phyloP scores from a whole-genome alignment of 805 yeast species.

The Yarrowia alimentaria region DNA sequence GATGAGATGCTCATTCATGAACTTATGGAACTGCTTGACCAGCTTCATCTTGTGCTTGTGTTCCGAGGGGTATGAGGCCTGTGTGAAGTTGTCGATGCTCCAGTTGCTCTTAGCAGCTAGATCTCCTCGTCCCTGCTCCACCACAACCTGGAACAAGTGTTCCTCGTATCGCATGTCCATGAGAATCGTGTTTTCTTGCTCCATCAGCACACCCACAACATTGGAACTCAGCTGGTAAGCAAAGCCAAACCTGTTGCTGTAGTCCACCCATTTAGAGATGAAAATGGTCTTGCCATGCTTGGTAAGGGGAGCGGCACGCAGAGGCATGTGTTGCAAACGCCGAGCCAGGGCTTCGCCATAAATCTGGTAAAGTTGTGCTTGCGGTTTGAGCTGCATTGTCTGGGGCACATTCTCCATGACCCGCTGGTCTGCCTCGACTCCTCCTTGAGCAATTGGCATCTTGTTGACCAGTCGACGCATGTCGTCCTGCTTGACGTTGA shows the following conservation, averaged over 20 bases:
- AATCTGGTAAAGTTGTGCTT: conserved; percentile 2
- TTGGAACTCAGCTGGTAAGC: conserved; percentile 90
- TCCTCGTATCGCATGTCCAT: conserved; percentile 46
- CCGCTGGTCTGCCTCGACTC: conserved; percentile 16
- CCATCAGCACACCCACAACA: conserved; percentile 85
- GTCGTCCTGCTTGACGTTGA: conserved; percentile 33
- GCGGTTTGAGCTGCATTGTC: conserved; percentile 7
- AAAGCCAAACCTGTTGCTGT: conserved; percentile 91
- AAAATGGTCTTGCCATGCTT: conserved; percentile 40
- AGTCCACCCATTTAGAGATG: conserved; percentile 96
- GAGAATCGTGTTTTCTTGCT: conserved; percentile 78
- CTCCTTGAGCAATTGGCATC: no score
- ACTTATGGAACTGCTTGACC: conserved; percentile 82
- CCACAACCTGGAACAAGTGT: conserved; percentile 31
- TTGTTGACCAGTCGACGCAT: not conserved
- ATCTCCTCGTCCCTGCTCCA: conserved; percentile 47
- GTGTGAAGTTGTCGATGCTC: conserved; percentile 7
- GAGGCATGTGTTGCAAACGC: conserved; percentile 6
- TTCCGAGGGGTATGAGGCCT: conserved; percentile 30
- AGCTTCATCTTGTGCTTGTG: conserved; percentile 64
- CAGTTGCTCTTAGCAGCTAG: conserved; percentile 17
- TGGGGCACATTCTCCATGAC: conserved; percentile 18
- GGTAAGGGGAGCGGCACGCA: no score
- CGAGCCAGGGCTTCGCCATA: conserved; percentile 8
- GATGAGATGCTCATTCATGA: conserved; percentile 87